Evolutionary conservation across 2,329 filamentous ascomycete genomes (phyloP), one percentile per base, ranked within the genome.

Genomic region (Grosmannia clavigera): DNA sequence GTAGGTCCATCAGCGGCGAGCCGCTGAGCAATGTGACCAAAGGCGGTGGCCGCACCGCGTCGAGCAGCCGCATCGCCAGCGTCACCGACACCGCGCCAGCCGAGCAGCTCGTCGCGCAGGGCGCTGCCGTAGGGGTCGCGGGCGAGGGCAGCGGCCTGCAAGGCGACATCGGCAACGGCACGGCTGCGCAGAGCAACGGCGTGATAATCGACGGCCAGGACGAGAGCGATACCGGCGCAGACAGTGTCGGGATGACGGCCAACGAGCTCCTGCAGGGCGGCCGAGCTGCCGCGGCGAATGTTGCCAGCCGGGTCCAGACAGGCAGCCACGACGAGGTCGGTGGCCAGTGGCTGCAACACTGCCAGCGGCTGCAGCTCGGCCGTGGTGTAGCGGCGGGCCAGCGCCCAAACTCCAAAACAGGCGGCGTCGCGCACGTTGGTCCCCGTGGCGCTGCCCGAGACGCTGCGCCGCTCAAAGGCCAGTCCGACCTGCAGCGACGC

Each of bases 341-440:
- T 87, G 0, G 89, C 92, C 11, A 99, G 76, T 12, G 50, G 16
- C 5, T 56, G 50, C 25, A 52, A 64, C 1, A 76, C 75, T 1
- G 82, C 75, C 1, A 95, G 80, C 0, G 77, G 76, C 12, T 87
- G 76, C 7, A 97, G 78, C 70, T 97, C 92, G 0, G 76, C 69
- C 0, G 91, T 96, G 1, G 83, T 85, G 67, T 97, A 99, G 59
- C 92, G 86, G 60, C 94, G 82, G 27, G 92, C 90, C 9, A 97
- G 72, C 1, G 92, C 88, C 94, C 94, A 99, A 29, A 97, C 86
- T 7, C 94, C 94, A 70, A 97, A 99, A 70, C 92, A 96, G 3
- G 94, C 90, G 14, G 94, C 92, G 74, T 99, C 94, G 55, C 94
- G 84, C 19, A 99, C 92, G 66, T 95, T 96, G 1, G 89, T 87